Base-by-base conservation (phyloP, 2,329 filamentous ascomycete species). In the Beauveria sp. region DNA sequence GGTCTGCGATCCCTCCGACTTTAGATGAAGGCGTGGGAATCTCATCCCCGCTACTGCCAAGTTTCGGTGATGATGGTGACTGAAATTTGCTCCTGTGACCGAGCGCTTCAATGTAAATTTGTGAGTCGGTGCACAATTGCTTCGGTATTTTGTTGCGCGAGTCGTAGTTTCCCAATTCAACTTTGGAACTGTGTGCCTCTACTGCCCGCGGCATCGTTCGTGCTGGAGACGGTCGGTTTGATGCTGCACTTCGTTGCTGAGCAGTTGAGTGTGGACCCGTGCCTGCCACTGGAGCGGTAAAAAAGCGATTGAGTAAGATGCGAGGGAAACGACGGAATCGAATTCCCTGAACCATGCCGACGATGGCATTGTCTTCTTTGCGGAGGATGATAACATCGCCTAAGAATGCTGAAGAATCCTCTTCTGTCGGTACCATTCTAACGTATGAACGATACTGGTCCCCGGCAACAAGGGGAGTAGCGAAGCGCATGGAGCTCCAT, bases 301-400 rank as follows among this genome's bases (percentile, higher is more conserved):
- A 75, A 71, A 90, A 82, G 67, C 85, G 81, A 76, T 88, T 87
- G 64, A 89, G 77, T 26, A 87, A 78, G 67, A 83, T 82, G 67
- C 87, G 85, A 42, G 87, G 86, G 60, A 88, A 87, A 66, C 83
- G 79, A 70, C 85, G 83, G 77, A 89, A 89, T 72, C 84, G 83
- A 65, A 88, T 80, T 50, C 85, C 85, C 50, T 77, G 78, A 40
- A 72, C 72, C n/a, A 81, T 68, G 62, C 79, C 80, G 22, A 83
- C 75, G 53, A 82, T 74, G 61, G 68, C 76, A 46, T 79, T 77
- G 50, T 79, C 77, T 48, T 84, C 80, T 58, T 5, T 18, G 40
- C 40, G 40, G 18, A 84, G 81, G 64, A 85, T 71, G 67, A 83
- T 83, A 6, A 78, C 80, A 64, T 85, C 81, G 61, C 83, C 83